Evolutionary conservation across 129 eudicot genomes (phyloP).

Genomic region (Sambucus nigra): DNA sequence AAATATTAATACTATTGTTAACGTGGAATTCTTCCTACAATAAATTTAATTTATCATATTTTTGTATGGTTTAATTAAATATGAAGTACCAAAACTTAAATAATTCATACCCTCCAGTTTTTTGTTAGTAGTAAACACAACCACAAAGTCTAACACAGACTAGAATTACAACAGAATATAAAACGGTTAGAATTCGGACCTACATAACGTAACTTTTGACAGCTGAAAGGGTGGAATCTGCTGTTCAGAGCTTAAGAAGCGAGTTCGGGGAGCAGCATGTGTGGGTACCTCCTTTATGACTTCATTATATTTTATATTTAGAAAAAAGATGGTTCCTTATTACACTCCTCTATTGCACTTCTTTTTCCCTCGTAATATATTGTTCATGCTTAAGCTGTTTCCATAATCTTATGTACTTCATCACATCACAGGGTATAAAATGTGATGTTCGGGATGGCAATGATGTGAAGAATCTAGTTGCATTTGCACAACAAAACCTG

Average conservation of each 20-base stretch:
- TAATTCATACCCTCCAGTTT: not conserved
- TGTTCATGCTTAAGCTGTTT: conserved; percentile 1
- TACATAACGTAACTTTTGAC: conserved; percentile 12
- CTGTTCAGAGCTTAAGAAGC: conserved; percentile 42
- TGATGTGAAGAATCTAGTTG: conserved; percentile 78
- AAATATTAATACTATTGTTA: not conserved
- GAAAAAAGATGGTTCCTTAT: no score
- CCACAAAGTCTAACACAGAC: not conserved
- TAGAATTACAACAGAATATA: not conserved
- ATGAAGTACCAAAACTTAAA: not conserved
- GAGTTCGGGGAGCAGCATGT: conserved; percentile 89
- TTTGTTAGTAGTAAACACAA: not conserved
- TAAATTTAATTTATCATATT: no score
- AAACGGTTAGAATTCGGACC: not conserved
- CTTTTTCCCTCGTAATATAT: not conserved
- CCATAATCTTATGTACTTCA: not conserved
- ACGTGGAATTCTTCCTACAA: no score
- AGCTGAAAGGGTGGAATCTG: conserved; percentile 86
- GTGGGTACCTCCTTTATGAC: conserved; percentile 85
- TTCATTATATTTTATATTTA: conserved; percentile 6
- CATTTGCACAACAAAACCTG: conserved; percentile 68
- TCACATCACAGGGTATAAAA: conserved; percentile 56
- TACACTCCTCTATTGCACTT: not conserved
- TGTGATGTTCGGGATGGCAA: conserved; percentile 89
- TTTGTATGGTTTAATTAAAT: not conserved